phyloP scores from a whole-genome alignment of 768 basidiomycete genomes.

The Collybia sordida region DNA sequence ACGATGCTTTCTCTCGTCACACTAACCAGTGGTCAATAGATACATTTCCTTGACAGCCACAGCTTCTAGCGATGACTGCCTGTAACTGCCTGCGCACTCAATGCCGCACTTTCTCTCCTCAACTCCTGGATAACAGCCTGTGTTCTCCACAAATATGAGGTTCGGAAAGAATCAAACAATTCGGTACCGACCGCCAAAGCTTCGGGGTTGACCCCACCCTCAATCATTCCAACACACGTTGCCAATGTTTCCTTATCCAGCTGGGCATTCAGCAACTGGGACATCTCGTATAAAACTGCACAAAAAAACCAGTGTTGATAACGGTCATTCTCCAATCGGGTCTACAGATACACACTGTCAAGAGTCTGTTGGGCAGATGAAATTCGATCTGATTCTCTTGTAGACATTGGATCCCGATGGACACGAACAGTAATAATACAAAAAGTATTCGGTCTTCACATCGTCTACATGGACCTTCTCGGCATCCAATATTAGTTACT shows the following conservation, averaged over 20 bases:
- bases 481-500: too few relatives aligned
- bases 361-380: conserved; percentile 68
- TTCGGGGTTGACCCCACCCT: conserved; percentile 90
- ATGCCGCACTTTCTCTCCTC: conserved; percentile 59
- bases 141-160: conserved; percentile 27
- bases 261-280: conserved; percentile 83
- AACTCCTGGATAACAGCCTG: conserved; percentile 88
- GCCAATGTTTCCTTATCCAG: conserved; percentile 91
- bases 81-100: conserved; percentile 28
- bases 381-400: conserved; percentile 58
- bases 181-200: conserved; percentile 69
- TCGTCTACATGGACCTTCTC: neutral
- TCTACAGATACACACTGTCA: conserved; percentile 50
- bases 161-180: conserved; percentile 1
- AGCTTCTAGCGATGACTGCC: conserved; percentile 1
- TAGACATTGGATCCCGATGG: conserved; percentile 30
- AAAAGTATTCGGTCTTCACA: neutral
- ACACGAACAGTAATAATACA: neutral
- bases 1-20: too few relatives aligned
- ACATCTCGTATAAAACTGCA: conserved; percentile 82
- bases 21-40: too few relatives aligned
- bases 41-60: too few relatives aligned
- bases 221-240: conserved; percentile 90
- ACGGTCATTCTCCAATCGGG: neutral
- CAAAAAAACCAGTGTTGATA: neutral